Conservation (phyloP, 2,329 filamentous ascomycete species). For the Diaporthe vaccinii region DNA sequence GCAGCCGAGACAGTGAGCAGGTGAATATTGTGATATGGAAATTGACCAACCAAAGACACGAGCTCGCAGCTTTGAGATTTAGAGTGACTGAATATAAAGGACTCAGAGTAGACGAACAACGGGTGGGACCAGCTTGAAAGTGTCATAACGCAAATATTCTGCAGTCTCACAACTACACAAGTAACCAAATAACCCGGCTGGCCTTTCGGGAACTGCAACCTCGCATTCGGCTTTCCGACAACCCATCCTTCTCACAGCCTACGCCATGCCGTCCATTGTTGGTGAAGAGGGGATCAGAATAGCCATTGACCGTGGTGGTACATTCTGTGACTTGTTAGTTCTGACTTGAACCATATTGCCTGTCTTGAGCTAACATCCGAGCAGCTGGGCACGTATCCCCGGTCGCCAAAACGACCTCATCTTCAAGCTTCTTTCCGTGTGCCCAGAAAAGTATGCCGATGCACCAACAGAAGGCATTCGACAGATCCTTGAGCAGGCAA, state of each 20-base stretch:
- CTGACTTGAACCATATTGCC: neutral
- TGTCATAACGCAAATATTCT: neutral
- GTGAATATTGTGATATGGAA: neutral
- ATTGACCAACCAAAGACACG: neutral
- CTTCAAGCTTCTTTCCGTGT: slow-evolving; percentile 57
- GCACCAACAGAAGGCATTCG: slow-evolving; percentile 53
- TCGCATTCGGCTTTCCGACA: neutral
- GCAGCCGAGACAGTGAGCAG: neutral
- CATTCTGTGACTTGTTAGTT: slow-evolving; percentile 72
- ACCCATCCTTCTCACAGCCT: neutral
- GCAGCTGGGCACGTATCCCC: slow-evolving; percentile 72
- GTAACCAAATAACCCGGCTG: neutral
- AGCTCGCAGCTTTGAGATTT: neutral
- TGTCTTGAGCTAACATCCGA: slow-evolving; percentile 54
- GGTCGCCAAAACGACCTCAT: slow-evolving; percentile 74
- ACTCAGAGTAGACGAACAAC: neutral
- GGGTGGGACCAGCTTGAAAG: neutral
- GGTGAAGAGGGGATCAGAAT: slow-evolving; percentile 46
- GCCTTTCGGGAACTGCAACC: neutral
- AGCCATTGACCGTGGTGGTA: slow-evolving; percentile 73
- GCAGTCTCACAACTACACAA: neutral
- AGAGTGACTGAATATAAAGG: neutral
- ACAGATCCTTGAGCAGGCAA: slow-evolving; percentile 30
- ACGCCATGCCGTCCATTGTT: neutral
- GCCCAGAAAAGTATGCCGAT: slow-evolving; percentile 61